Base-by-base conservation (phyloP, 371 early-diverging fungal genomes). In the Mitosporidium daphniae region DNA sequence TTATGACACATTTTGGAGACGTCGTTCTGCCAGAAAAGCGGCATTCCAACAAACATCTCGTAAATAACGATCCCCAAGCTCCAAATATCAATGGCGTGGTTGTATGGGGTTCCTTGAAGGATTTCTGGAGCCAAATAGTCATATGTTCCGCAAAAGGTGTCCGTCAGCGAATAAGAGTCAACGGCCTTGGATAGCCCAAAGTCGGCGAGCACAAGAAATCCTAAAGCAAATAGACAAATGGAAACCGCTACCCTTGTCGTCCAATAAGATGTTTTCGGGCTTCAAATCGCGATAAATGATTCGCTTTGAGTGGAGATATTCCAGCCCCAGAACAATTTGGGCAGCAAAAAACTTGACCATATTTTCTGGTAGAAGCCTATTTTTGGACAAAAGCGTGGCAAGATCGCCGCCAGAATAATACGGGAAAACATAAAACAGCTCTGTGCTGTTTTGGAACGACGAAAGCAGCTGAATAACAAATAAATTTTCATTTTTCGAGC, bases 91-190 rank as follows among this genome's bases (percentile, higher is more conserved):
- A 32, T 30, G 4, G 32, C 16, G 17, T 27, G 16, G 3, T 21
- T 21, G 26, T 32, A 32, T 11, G 24, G 24, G 4, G 9, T 14
- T 7, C 24, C 24, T 23, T 11, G 20, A 5, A 91, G 47, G 13
- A 82, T 62, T 37, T 89, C 93, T 0, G 89, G 89, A 0, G 91
- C 75, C 56, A 93, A 67, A 33, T 70, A 71, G 27, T 75, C 84
- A 2, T 80, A 65, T 2, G 91, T 82, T 4, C 91, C 91, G 37
- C 84, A 77, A 32, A 77, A 73, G 0, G 84, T 84, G 29, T 59
- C 60, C 23, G 77, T 77, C 31, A 44, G 32, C 3, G 45, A 48
- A 12, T 48, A 44, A 23, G 53, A 48, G 16, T 42, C 16, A 28
- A 4, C 21, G 8, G 59, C 50, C 45, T 82, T 82, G 54, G 84